phyloP scores from a whole-genome alignment of 148 eudicot genomes.

The Bassia scoparia region DNA sequence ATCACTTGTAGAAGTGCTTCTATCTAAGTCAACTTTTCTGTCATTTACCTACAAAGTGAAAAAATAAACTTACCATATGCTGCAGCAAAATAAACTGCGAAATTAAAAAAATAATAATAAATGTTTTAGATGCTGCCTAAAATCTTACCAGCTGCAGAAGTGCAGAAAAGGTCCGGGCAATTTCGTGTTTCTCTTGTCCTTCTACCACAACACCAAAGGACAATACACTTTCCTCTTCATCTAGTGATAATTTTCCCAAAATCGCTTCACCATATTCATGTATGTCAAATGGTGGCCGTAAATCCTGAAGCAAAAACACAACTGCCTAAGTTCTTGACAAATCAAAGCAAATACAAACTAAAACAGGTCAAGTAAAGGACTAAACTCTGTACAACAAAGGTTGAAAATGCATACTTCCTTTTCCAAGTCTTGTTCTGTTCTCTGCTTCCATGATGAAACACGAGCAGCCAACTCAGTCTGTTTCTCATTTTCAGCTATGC shows the following conservation, averaged over 20 bases:
- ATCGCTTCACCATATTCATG: constrained; percentile 71
- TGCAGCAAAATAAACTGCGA: too few species aligned
- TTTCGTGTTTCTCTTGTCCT: constrained; percentile 74
- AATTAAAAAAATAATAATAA: too few species aligned
- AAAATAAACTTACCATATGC: too few species aligned
- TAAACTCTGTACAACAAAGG: not conserved
- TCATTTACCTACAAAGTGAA: constrained; percentile 73
- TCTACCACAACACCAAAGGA: constrained; percentile 67
- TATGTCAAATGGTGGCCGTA: constrained; percentile 83
- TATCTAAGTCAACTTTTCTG: constrained; percentile 60
- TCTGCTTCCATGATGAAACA: constrained; percentile 88
- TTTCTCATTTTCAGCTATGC: constrained; percentile 71
- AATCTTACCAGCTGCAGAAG: constrained; percentile 75
- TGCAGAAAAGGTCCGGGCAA: constrained; percentile 89
- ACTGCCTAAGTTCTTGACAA: not conserved
- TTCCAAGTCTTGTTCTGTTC: constrained; percentile 75
- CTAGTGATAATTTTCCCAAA: constrained; percentile 49
- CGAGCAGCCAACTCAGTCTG: constrained; percentile 85
- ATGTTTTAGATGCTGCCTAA: not conserved
- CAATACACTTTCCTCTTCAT: constrained; percentile 36
- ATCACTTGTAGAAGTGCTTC: constrained; percentile 30
- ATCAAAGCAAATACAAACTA: not conserved
- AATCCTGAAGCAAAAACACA: constrained; percentile 48
- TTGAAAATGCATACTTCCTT: constrained; percentile 49
- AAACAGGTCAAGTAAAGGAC: constrained; percentile 3